Evolutionary conservation across 2,329 filamentous ascomycete species (phyloP), one percentile per base, ranked within the genome.

Genomic region (Colletotrichum tofieldiae): DNA sequence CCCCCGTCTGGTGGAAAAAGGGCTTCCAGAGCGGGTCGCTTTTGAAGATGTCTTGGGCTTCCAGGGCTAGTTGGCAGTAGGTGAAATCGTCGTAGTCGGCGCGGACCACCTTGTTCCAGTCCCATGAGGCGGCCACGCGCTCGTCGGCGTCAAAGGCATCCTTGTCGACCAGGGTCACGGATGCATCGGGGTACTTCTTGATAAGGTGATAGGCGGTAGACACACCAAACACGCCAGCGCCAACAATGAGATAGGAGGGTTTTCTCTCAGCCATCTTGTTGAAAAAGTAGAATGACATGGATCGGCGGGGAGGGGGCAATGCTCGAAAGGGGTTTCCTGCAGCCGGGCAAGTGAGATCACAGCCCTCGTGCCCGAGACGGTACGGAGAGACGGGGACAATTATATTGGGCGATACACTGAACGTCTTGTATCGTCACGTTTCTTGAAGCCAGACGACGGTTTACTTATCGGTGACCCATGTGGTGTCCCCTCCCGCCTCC

Each of bases 101-200:
- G 68, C 92, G 90, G 20, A 93, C 86, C 37, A 93, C 90, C 80
- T 93, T 93, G 83, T 93, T 93, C 87, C 91, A 91, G 81, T 94
- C 92, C 84, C 90, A 92, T 0, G 92, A 93, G 0, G 92, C 92
- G 41, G 91, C 91, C 32, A 86, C 82, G 3, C 83, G 82, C 64
- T 77, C 81, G 0, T 84, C 81, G 1, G 86, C 86, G 32, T 88
- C 86, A 56, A 82, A 85, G 2, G 85, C 82, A 70, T 87, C 84
- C 18, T 89, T 86, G 80, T 93, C 90, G 35, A 93, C 82, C 2
- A 93, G 79, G 1, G 86, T 90, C 65, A 92, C 83, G 2, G 81
- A 81, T 1, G 86, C 86, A 43, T 84, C 77, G 23, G 87, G 84
- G 75, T 88, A 85, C 68, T 82, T 83, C 66, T 84, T 82, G 71